Evolutionary conservation across 2,329 filamentous ascomycete species (phyloP).

Genomic region (Aureobasidium vineae): DNA sequence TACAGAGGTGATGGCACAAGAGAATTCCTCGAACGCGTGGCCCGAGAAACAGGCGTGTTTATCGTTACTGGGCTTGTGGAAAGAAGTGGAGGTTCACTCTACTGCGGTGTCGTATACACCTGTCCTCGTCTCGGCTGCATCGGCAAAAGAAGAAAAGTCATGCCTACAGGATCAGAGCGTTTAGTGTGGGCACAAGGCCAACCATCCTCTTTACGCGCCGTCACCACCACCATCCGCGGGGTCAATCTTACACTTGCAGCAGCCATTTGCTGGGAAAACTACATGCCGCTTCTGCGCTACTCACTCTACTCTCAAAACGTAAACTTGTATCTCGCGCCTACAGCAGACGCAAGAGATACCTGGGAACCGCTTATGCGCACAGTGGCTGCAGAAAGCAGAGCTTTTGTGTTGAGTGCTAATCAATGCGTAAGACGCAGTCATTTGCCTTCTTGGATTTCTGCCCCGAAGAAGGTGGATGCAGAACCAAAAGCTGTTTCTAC

Average conservation of each 20-base stretch:
- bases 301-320: conserved; percentile 85
- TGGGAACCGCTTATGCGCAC: conserved; percentile 85
- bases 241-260: conserved; percentile 76
- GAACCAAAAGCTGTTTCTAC: not conserved
- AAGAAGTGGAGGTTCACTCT: conserved; percentile 74
- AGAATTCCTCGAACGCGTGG: conserved; percentile 74
- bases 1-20: conserved; percentile 70
- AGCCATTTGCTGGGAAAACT: conserved; percentile 96
- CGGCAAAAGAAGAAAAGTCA: conserved; percentile 87
- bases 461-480: conserved; percentile 17
- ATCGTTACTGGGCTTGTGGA: conserved; percentile 79
- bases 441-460: conserved; percentile 57
- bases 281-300: conserved; percentile 86
- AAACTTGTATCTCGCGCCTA: conserved; percentile 87
- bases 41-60: conserved; percentile 76
- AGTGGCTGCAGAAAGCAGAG: conserved; percentile 74
- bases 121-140: conserved; percentile 69
- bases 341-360: conserved; percentile 77
- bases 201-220: conserved; percentile 72
- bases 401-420: conserved; percentile 82
- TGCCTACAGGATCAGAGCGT: conserved; percentile 84
- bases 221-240: conserved; percentile 75
- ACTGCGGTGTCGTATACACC: conserved; percentile 80
- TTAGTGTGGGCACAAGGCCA: conserved; percentile 87
- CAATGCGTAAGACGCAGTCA: conserved; percentile 67